Conservation (phyloP, 805 yeast species). For the Candida stauntonica region DNA sequence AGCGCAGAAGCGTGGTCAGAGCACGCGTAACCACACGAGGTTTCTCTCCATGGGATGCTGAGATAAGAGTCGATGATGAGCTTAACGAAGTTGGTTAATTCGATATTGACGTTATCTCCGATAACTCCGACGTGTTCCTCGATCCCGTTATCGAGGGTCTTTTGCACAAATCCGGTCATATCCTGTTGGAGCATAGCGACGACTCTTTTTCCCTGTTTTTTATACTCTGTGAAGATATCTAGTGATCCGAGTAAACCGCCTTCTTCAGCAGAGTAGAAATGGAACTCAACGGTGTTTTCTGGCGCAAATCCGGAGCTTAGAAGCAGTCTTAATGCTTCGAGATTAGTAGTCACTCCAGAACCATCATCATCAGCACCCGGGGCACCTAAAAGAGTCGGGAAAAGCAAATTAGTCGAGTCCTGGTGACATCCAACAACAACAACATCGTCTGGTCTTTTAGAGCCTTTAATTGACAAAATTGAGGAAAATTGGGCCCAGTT, state of each 20-base stretch:
- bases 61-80: slow-evolving; percentile 58
- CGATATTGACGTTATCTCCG: slow-evolving; percentile 23
- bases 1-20: slow-evolving; percentile 89
- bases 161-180: slow-evolving; percentile 43
- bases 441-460: slow-evolving; percentile 33
- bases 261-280: slow-evolving; percentile 94
- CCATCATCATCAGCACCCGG: slow-evolving; percentile 98
- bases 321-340: slow-evolving; percentile 71
- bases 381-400: slow-evolving; percentile 65
- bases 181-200: slow-evolving; percentile 91
- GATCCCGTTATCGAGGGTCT: slow-evolving; percentile 37
- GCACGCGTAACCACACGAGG: slow-evolving; percentile 88
- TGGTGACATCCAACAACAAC: slow-evolving; percentile 88
- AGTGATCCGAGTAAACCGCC: slow-evolving; percentile 85
- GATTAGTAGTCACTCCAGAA: slow-evolving; percentile 73
- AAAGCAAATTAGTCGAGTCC: slow-evolving; percentile 72
- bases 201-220: slow-evolving; percentile 44
- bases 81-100: slow-evolving; percentile 39
- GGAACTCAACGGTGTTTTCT: slow-evolving; percentile 79
- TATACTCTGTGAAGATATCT: slow-evolving; percentile 63
- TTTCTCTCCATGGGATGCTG: slow-evolving; percentile 64
- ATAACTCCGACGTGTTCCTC: slow-evolving; percentile 72
- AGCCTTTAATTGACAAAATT: slow-evolving; percentile 60
- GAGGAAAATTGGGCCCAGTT: slow-evolving; percentile 78
- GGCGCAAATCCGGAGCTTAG: slow-evolving; percentile 44